phyloP scores from a whole-genome alignment of 257 asterid genomes.

The Phtheirospermum japonicum region DNA sequence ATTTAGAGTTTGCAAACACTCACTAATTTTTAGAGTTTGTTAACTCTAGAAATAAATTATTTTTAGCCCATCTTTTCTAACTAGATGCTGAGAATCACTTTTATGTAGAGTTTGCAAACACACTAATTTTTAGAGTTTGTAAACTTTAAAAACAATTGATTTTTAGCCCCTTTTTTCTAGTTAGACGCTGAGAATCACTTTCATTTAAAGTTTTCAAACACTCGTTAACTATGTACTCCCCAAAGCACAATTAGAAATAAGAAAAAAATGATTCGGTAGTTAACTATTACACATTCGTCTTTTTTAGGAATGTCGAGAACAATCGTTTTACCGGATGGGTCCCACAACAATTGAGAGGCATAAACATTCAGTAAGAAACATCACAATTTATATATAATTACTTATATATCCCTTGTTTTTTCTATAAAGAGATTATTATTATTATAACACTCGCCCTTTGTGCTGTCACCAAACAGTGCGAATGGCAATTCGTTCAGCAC shows the following conservation, averaged over 20 bases:
- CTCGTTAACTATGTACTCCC: conserved; percentile 14
- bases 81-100: neutral
- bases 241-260: neutral
- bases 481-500: conserved; percentile 68
- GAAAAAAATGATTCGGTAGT: conserved; percentile 12
- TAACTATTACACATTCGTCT: conserved; percentile 1
- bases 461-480: conserved; percentile 40
- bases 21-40: neutral
- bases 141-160: neutral
- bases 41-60: neutral
- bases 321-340: conserved; percentile 89
- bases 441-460: conserved; percentile 17
- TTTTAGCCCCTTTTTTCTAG: neutral
- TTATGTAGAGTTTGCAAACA: neutral
- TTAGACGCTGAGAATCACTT: neutral
- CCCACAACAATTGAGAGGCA: conserved; percentile 68
- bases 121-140: neutral
- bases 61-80: neutral
- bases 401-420: neutral
- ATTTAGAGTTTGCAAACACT: neutral
- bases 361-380: conserved; percentile 56
- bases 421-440: neutral
- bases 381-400: neutral
- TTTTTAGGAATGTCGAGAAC: conserved; percentile 74
- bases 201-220: neutral